Conservation (phyloP, 1,139 yeast genomes). For the Lipomyces yarrowii region DNA sequence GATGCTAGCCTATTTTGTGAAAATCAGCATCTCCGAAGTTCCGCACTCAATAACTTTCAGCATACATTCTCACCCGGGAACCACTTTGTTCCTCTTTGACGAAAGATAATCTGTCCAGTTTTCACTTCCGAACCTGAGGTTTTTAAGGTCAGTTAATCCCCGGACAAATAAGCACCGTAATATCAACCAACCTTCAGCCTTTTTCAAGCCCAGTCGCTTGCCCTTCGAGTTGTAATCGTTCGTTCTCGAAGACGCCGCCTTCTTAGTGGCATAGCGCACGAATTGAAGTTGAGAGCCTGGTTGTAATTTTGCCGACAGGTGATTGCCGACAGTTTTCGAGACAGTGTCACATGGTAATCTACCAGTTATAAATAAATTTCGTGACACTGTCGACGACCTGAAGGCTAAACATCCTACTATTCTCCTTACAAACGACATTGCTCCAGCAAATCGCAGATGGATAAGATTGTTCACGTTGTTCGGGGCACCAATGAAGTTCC, state of each 20-base stretch:
- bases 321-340: neutral
- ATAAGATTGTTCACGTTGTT: neutral
- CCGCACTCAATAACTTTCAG: neutral
- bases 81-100: conserved; percentile 96
- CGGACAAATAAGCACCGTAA: neutral
- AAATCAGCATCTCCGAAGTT: neutral
- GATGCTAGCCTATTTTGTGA: conserved; percentile 51
- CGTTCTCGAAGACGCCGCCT: conserved; percentile 91
- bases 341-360: neutral
- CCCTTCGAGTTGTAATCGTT: conserved; percentile 95
- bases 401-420: conserved; percentile 3
- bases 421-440: conserved; percentile 15
- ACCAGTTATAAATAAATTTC: neutral
- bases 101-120: conserved; percentile 87
- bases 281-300: conserved; percentile 37
- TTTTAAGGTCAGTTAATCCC: neutral
- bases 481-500: neutral
- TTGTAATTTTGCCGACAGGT: neutral
- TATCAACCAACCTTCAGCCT: conserved; percentile 61
- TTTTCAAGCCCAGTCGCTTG: conserved; percentile 90
- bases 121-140: conserved; percentile 52
- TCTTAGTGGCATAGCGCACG: conserved; percentile 89
- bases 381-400: neutral
- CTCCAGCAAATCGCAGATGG: neutral
- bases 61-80: conserved; percentile 88